Conservation (phyloP, 345 rosid genomes). For the Zanthoxylum bungeanum region DNA sequence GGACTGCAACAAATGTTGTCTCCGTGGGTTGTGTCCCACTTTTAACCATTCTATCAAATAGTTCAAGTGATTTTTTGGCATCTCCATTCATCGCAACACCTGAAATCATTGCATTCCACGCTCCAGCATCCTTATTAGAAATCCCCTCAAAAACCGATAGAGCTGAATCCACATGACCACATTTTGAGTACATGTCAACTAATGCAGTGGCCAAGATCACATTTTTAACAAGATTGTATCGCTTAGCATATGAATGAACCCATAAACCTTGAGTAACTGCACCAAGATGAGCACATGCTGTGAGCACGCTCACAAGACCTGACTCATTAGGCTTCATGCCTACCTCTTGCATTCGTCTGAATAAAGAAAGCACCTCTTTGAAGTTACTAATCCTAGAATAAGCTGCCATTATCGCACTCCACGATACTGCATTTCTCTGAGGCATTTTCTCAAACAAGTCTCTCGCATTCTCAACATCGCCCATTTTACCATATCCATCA, state of each 20-base stretch:
- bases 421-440: constrained; percentile 27
- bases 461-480: constrained; percentile 27
- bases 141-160: constrained; percentile 28
- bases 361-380: constrained; percentile 33
- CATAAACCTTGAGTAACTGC: constrained; percentile 32
- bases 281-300: constrained; percentile 37
- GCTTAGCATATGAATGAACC: constrained; percentile 32
- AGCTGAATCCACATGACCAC: constrained; percentile 26
- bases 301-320: constrained; percentile 33
- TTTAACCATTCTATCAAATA: constrained; percentile 22
- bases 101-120: constrained; percentile 37
- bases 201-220: constrained; percentile 31
- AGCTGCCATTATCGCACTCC: constrained; percentile 40
- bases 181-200: constrained; percentile 38
- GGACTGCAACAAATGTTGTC: constrained; percentile 30
- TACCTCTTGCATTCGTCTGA: constrained; percentile 27
- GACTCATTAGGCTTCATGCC: constrained; percentile 31
- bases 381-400: constrained; percentile 33
- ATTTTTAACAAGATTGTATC: constrained; percentile 20
- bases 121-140: constrained; percentile 26
- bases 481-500: constrained; percentile 29
- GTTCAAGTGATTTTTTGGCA: constrained; percentile 25
- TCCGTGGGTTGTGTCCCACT: constrained; percentile 29
- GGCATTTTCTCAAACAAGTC: constrained; percentile 36
- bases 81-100: constrained; percentile 36